Evolutionary conservation across 1,284 basidiomycete species (phyloP).

Genomic region (Ceraceosorus guamensis): DNA sequence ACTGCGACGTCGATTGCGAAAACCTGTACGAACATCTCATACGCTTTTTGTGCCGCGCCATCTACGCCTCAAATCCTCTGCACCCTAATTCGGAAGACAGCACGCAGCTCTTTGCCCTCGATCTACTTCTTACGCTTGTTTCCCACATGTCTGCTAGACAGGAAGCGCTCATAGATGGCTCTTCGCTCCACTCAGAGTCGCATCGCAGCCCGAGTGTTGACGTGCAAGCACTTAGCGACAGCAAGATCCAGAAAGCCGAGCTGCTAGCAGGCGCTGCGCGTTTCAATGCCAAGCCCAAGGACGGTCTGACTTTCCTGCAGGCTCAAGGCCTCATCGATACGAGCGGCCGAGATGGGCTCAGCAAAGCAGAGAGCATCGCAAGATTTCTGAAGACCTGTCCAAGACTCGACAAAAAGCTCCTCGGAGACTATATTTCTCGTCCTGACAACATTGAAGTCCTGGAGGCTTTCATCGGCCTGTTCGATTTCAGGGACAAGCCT

Average conservation of each 20-base stretch:
- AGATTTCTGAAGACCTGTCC: slow-evolving; percentile 78
- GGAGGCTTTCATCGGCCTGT: slow-evolving; percentile 77
- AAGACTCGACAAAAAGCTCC: slow-evolving; percentile 80
- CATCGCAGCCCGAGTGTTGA: too few species aligned
- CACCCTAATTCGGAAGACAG: slow-evolving; percentile 61
- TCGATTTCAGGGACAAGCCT: slow-evolving; percentile 85
- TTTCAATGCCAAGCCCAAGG: slow-evolving; percentile 94
- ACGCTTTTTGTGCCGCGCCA: slow-evolving; percentile 63
- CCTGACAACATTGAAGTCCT: slow-evolving; percentile 80
- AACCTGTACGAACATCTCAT: slow-evolving; percentile 89
- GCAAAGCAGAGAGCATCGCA: slow-evolving; percentile 53
- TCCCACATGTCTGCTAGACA: slow-evolving; percentile 78
- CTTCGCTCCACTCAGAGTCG: slow-evolving; percentile 11
- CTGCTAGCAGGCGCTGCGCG: slow-evolving; percentile 74
- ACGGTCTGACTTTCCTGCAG: slow-evolving; percentile 67
- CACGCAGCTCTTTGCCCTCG: slow-evolving; percentile 79
- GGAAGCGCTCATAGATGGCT: slow-evolving; percentile 50
- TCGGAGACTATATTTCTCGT: slow-evolving; percentile 88
- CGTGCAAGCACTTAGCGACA: slow-evolving; percentile 21
- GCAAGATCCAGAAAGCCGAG: slow-evolving; percentile 78
- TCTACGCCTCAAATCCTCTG: slow-evolving; percentile 55
- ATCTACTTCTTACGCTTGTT: slow-evolving; percentile 78
- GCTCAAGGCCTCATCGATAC: slow-evolving; percentile 58
- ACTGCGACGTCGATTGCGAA: slow-evolving; percentile 93
- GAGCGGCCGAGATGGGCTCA: slow-evolving; percentile 48